A percentile compares a stretch with the other conserved stretches of the same genome.
Conservation (phyloP, 2,329 filamentous ascomycete species). For the Beauveria scarabaeidicola region DNA sequence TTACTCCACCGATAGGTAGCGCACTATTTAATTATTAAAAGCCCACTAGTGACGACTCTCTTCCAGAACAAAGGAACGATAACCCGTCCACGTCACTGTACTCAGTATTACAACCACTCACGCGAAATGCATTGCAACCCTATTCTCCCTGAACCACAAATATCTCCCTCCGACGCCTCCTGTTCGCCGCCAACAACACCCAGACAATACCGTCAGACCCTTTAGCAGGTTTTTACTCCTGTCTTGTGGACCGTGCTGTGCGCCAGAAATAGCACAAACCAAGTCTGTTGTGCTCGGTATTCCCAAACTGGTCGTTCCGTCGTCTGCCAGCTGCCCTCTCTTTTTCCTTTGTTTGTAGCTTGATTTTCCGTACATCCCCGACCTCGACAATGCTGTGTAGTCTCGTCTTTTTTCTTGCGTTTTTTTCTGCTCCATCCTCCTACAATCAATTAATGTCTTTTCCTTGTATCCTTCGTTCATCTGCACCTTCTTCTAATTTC, state of each 20-base stretch:
- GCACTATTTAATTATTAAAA: too few relatives aligned
- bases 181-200: background rate
- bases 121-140: background rate
- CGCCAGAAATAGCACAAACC: background rate
- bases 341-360: background rate
- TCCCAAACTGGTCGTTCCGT: background rate
- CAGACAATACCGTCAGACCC: background rate
- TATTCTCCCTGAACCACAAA: background rate
- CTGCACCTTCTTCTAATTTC: background rate
- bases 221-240: background rate
- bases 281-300: background rate
- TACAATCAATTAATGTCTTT: background rate
- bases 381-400: background rate
- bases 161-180: background rate
- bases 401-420: background rate
- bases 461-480: background rate
- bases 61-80: too few relatives aligned
- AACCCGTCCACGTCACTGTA: background rate
- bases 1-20: too few relatives aligned
- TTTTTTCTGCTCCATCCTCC: background rate
- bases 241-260: background rate
- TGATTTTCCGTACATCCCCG: background rate
- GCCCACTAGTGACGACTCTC: too few relatives aligned
- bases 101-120: background rate
- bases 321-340: background rate